Evolutionary conservation across 2,329 filamentous ascomycete species (phyloP), one percentile per base, ranked within the genome.

Genomic region (Dactylellina parvicollis): DNA sequence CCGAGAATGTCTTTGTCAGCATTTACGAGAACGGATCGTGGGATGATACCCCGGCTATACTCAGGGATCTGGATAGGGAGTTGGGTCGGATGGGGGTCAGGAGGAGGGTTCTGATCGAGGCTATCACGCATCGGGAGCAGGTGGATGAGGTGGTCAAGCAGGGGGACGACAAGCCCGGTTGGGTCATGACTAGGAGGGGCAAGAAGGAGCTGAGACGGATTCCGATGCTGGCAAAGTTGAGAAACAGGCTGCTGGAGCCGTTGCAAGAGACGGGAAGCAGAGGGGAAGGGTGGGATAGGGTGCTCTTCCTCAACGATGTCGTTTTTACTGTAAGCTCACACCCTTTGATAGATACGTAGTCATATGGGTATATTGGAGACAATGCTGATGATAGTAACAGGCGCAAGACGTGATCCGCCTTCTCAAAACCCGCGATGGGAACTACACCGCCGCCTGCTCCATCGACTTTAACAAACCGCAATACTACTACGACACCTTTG

Each of bases 21-120:
- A 84, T 91, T 28, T 85, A 86, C 69, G 89, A 92, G 79, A 89
- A 87, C 76, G 89, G 89, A 3, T 90, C 87, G 78, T 88, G 85
- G 81, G 90, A 92, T 78, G 83, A 88, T 67, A 90, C 86, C 16
- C 91, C 91, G 79, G 84, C 81, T 14, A 86, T 85, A 4, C 80
- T 92, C 75, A 80, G 79, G 20, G 82, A 85, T 22, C 81, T 92
- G 26, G 87, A 89, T 66, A 76, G 74, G 0, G 80, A 85, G 61
- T 81, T 91, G 8, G 85, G 83, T 7, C 78, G 78, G 10, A 76
- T 86, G 14, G 83, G 84, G 0, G 85, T 90, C 1, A 80, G 82
- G 40, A 83, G 84, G 26, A 85, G 82, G 26, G 84, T 91, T 22
- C 82, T 85, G 2, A 78, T 89, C 4, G 87, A 87, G n/a, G 80